Conservation (phyloP, 1,284 basidiomycete genomes). For the Fomitopsis pinicola region DNA sequence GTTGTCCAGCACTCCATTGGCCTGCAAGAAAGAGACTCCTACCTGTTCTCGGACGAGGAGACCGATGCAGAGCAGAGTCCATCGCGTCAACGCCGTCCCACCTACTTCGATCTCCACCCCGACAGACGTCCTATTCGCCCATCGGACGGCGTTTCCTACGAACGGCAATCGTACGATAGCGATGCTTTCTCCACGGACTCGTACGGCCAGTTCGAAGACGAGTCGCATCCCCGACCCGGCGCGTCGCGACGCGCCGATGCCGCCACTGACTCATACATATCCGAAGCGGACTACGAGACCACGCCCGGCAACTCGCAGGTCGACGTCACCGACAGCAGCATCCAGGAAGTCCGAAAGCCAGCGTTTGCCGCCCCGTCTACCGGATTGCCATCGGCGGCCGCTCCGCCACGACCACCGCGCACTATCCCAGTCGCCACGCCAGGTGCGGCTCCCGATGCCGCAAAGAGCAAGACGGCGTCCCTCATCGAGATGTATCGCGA, state of each 20-base stretch:
- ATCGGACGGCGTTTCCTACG: conserved; percentile 28
- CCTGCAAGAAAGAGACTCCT: conserved; percentile 11
- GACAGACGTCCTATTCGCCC: conserved; percentile 34
- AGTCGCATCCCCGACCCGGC: neutral
- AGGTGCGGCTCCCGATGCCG: conserved; percentile 10
- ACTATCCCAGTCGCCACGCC: conserved; percentile 6
- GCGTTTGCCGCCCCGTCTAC: neutral
- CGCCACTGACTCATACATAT: conserved; percentile 4
- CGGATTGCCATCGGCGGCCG: neutral
- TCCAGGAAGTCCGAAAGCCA: neutral
- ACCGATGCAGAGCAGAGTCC: conserved; percentile 18
- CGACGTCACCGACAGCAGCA: neutral
- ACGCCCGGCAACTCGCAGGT: neutral
- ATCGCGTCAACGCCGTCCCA: conserved; percentile 33
- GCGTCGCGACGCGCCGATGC: conserved; percentile 8
- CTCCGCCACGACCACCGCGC: conserved; percentile 1
- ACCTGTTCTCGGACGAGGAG: conserved; percentile 28
- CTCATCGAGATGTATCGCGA: conserved; percentile 82
- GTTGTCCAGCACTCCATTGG: conserved; percentile 9
- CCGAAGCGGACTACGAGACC: conserved; percentile 10
- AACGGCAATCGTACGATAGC: conserved; percentile 23
- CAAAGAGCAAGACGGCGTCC: conserved; percentile 58
- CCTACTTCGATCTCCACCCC: conserved; percentile 71
- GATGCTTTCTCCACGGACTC: conserved; percentile 12
- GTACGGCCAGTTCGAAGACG: conserved; percentile 1